Conservation (phyloP, 2,329 filamentous ascomycete genomes). For the Trichophyton simii region DNA sequence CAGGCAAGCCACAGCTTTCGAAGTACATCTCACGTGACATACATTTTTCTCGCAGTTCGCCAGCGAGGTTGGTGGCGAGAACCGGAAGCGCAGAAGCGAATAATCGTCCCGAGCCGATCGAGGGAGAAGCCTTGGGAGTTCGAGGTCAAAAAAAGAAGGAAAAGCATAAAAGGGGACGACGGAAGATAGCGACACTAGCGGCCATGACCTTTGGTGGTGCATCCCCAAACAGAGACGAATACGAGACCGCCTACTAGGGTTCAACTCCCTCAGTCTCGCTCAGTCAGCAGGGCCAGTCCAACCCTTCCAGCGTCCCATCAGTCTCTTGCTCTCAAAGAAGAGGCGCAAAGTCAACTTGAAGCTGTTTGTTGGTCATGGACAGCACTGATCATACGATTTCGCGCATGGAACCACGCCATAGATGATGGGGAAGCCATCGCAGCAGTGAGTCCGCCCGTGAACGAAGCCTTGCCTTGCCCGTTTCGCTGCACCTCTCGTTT, state of each 20-base stretch:
- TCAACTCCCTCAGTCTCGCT: not conserved
- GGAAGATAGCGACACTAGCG: not conserved
- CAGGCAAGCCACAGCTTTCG: too few species aligned
- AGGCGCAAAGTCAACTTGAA: not conserved
- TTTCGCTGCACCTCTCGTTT: not conserved
- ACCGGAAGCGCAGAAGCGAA: not conserved
- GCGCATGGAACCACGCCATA: conserved; percentile 1
- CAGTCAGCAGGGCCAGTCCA: not conserved
- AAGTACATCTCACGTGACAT: not conserved
- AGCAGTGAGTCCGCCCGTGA: not conserved
- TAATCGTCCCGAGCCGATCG: not conserved
- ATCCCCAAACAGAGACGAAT: not conserved
- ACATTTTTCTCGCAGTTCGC: not conserved
- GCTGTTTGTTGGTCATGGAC: conserved; percentile 1
- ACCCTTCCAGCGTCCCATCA: not conserved
- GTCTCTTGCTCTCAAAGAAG: not conserved
- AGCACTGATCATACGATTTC: not conserved
- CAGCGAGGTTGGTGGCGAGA: not conserved
- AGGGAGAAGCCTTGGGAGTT: not conserved
- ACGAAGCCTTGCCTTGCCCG: not conserved
- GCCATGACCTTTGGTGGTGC: not conserved
- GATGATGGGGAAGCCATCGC: conserved; percentile 4
- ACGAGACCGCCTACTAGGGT: not conserved
- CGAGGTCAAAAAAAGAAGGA: too few species aligned
- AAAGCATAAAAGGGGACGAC: not conserved